A percentile compares a stretch with the other conserved stretches of the same genome.
Conservation (phyloP, 2,329 filamentous ascomycete genomes). For the Epicoccum nigrum region DNA sequence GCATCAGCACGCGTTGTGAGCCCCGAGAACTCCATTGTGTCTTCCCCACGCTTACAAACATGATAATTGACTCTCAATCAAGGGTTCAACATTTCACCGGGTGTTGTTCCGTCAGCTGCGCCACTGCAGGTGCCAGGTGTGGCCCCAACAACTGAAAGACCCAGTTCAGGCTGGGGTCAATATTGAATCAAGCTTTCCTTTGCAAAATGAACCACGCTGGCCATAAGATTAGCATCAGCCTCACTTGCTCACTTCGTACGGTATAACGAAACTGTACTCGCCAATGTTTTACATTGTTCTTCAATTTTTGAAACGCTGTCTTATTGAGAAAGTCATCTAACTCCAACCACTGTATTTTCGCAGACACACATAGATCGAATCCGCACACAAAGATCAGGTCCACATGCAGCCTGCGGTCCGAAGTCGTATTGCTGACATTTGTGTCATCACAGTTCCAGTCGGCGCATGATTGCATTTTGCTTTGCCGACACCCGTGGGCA, state of each 20-base stretch:
- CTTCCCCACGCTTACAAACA: no score
- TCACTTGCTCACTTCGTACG: no score
- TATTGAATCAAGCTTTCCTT: neutral
- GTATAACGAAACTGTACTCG: neutral
- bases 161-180: neutral
- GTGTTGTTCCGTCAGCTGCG: neutral
- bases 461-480: neutral
- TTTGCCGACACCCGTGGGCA: neutral
- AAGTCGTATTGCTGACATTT: conserved; percentile 13
- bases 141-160: neutral
- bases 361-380: no score
- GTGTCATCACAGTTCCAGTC: neutral
- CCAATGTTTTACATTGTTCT: no score
- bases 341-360: neutral
- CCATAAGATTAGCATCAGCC: no score
- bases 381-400: neutral
- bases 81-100: no score
- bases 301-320: no score
- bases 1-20: no score
- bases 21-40: no score
- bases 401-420: conserved; percentile 1
- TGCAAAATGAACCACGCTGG: no score
- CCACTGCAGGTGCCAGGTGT: neutral
- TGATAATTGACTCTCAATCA: no score
- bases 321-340: neutral